Percentiles rank a stretch among this genome's conserved stretches.
Evolutionary conservation across 75 land plant species (phyloP).

Genomic region (Adiantum capillusveneris): DNA sequence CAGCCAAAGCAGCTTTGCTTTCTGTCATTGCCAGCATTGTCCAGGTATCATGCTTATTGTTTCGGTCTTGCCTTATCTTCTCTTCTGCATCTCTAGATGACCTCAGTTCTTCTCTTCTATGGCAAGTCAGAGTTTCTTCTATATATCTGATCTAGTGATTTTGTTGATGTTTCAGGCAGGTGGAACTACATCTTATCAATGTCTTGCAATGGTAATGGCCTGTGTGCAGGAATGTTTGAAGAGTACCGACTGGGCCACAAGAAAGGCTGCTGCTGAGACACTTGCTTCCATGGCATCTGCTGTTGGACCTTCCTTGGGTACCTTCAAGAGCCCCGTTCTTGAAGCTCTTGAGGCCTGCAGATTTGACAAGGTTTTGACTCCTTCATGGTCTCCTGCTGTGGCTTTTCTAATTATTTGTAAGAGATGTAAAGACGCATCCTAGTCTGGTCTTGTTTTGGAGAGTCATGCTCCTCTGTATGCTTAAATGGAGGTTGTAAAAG

Average conservation of each 20-base stretch:
- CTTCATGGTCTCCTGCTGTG: not conserved
- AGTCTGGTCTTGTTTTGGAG: not conserved
- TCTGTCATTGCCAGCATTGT: slow-evolving; percentile 41
- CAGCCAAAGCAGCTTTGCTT: slow-evolving; percentile 70
- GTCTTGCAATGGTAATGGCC: slow-evolving; percentile 33
- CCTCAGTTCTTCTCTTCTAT: too few species aligned
- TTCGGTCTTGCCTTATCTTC: too few species aligned
- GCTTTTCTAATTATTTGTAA: not conserved
- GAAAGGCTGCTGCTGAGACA: slow-evolving; percentile 73
- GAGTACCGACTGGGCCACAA: slow-evolving; percentile 67
- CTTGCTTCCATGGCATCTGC: slow-evolving; percentile 28
- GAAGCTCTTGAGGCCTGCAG: slow-evolving; percentile 50
- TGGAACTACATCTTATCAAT: slow-evolving; percentile 19
- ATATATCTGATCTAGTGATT: too few species aligned
- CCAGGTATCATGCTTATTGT: slow-evolving; percentile 12
- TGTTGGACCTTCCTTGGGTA: slow-evolving; percentile 24
- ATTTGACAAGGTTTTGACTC: slow-evolving; percentile 73
- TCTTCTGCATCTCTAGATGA: too few species aligned
- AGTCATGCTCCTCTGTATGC: not conserved
- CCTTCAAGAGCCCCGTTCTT: slow-evolving; percentile 35
- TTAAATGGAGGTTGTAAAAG: too few species aligned
- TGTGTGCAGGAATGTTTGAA: slow-evolving; percentile 39
- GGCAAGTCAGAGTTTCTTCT: too few species aligned
- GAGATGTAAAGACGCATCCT: not conserved
- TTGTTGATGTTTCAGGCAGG: slow-evolving; percentile 27